Evolutionary conservation across 495 filamentous ascomycete genomes (phyloP).

Genomic region (Choiromyces venosus): DNA sequence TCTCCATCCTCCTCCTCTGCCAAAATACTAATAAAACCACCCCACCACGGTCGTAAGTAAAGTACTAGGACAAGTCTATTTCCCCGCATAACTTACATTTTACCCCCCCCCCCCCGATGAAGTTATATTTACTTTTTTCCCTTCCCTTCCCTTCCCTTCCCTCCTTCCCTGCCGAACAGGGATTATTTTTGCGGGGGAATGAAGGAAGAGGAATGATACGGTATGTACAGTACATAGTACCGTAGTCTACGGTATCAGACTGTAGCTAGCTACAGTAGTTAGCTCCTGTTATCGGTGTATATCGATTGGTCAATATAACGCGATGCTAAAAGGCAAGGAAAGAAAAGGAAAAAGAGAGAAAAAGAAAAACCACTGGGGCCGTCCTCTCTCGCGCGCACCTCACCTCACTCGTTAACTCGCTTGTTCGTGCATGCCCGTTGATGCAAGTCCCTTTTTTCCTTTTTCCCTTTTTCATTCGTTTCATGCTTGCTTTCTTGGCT

Average conservation of each 20-base stretch:
- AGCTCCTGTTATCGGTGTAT: not conserved
- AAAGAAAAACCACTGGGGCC: not conserved
- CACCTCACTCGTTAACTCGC: not conserved
- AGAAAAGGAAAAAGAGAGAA: not conserved
- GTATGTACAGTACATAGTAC: not conserved
- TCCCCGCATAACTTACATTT: constrained; percentile 1
- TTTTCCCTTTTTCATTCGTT: not conserved
- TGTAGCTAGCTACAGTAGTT: not conserved
- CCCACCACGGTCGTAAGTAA: not conserved
- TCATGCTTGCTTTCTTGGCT: not conserved
- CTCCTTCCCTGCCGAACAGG: not conserved
- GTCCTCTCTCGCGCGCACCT: not conserved
- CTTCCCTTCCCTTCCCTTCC: not conserved
- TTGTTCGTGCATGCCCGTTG: not conserved
- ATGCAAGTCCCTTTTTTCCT: not conserved
- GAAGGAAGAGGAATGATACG: not conserved
- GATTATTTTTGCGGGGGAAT: not conserved
- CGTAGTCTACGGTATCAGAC: not conserved
- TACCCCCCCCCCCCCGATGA: not conserved
- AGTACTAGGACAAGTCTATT: not conserved
- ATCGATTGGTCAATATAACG: not conserved
- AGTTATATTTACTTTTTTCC: not conserved
- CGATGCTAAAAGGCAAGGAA: not conserved
- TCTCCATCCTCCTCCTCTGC: not conserved
- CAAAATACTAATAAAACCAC: no score